Conservation (phyloP, 1,139 yeast genomes). For the Taphrina confusa region DNA sequence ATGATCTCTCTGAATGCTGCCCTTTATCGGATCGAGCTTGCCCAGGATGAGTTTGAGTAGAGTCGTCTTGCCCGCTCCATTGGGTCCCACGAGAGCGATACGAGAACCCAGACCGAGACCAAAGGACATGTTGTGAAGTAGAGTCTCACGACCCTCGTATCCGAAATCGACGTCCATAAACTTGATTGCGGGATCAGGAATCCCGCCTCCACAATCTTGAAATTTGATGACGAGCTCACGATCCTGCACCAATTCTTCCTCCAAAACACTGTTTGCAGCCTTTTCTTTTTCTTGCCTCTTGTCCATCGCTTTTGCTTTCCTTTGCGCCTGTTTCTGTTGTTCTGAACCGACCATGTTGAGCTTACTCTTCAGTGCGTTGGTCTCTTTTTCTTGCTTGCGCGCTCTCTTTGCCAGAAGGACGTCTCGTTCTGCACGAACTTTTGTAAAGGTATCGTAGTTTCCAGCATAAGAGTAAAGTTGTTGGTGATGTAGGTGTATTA, state of each 20-base stretch:
- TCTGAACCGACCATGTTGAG: conserved; percentile 99
- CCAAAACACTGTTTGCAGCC: conserved; percentile 50
- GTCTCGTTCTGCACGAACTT: conserved; percentile 91
- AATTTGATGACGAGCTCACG: conserved; percentile 90
- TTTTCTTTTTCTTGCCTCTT: conserved; percentile 98
- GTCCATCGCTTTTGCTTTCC: conserved; percentile 97
- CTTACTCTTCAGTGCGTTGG: conserved; percentile 94
- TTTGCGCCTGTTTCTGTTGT: conserved; percentile 98
- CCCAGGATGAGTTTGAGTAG: conserved; percentile 96
- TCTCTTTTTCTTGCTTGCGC: conserved; percentile 96
- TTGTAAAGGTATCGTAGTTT: conserved; percentile 94
- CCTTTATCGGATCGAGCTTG: conserved; percentile 79
- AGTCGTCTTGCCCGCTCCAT: conserved; percentile 98
- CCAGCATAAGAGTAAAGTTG: conserved; percentile 81
- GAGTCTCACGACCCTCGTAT: conserved; percentile 66
- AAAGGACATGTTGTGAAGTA: conserved; percentile 86
- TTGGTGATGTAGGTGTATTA: conserved; percentile 91
- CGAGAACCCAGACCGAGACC: conserved; percentile 99
- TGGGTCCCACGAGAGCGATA: conserved; percentile 96
- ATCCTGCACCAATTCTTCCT: conserved; percentile 89
- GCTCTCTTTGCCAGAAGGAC: conserved; percentile 98
- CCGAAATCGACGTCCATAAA: conserved; percentile 85
- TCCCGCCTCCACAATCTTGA: conserved; percentile 85
- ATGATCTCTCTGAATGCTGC: conserved; percentile 95
- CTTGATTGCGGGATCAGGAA: conserved; percentile 97